Evolutionary conservation across 495 filamentous ascomycete species (phyloP).

Genomic region (Sordaria brevicollis): DNA sequence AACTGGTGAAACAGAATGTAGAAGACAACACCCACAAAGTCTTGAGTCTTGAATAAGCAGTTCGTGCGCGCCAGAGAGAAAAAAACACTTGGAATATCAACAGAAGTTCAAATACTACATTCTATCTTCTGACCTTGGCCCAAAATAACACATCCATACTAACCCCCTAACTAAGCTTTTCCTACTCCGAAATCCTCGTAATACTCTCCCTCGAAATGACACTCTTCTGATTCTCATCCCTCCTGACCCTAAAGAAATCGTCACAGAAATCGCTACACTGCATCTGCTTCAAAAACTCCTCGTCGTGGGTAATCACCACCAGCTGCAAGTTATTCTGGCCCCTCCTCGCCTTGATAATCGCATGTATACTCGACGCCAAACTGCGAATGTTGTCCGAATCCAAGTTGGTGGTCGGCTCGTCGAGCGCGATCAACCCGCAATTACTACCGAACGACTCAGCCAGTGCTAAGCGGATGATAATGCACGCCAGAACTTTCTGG

Average conservation of each 20-base stretch:
- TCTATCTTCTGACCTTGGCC: too few relatives aligned
- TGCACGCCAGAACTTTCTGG: slow-evolving; percentile 91
- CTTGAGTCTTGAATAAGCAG: neutral
- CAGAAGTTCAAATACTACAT: neutral
- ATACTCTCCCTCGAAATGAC: slow-evolving; percentile 67
- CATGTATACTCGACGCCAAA: slow-evolving; percentile 72
- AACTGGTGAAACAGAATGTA: neutral
- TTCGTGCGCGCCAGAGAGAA: too few relatives aligned
- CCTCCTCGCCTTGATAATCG: slow-evolving; percentile 76
- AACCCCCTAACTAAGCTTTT: neutral
- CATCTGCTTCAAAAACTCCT: slow-evolving; percentile 92
- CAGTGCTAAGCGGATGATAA: slow-evolving; percentile 93
- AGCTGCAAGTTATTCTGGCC: slow-evolving; percentile 92
- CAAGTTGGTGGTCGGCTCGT: slow-evolving; percentile 96
- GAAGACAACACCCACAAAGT: too few relatives aligned
- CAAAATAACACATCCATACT: neutral
- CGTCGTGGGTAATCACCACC: slow-evolving; percentile 98
- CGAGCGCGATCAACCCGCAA: slow-evolving; percentile 92
- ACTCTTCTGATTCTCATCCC: slow-evolving; percentile 80
- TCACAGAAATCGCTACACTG: slow-evolving; percentile 90
- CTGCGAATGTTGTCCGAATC: slow-evolving; percentile 89
- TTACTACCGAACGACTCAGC: slow-evolving; percentile 96
- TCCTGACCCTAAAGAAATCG: slow-evolving; percentile 74
- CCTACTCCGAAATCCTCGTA: slow-evolving; percentile 37
- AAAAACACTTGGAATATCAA: neutral